Evolutionary conservation across 2,329 filamentous ascomycete species (phyloP).

Genomic region (Paecilomyces formosus): DNA sequence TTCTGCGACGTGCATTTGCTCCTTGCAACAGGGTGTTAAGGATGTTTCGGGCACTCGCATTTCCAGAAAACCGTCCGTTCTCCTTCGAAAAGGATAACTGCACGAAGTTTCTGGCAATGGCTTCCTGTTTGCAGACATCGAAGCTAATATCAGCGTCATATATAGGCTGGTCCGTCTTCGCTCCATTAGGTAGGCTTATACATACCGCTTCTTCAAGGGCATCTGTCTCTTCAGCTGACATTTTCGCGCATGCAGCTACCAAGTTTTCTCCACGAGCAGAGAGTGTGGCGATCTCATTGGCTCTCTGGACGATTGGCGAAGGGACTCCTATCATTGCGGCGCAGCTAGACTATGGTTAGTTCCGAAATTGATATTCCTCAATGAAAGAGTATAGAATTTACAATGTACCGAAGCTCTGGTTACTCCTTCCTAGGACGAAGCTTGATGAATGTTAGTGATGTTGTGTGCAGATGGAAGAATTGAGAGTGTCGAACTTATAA

Average conservation of each 20-base stretch:
- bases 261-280: slow-evolving; percentile 69
- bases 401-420: slow-evolving; percentile 74
- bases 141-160: background rate
- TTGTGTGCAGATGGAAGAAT: background rate
- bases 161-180: background rate
- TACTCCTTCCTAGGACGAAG: slow-evolving; percentile 57
- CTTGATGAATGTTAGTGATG: slow-evolving; percentile 18
- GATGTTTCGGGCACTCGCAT: background rate
- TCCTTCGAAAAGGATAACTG: slow-evolving; percentile 29
- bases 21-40: background rate
- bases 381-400: slow-evolving; percentile 17
- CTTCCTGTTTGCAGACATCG: slow-evolving; percentile 32
- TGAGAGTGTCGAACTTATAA: slow-evolving; percentile 48
- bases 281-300: slow-evolving; percentile 64
- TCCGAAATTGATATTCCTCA: slow-evolving; percentile 1
- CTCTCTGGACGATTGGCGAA: slow-evolving; percentile 61
- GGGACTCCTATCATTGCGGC: slow-evolving; percentile 83
- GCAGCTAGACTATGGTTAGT: slow-evolving; percentile 44
- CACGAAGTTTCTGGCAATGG: slow-evolving; percentile 53
- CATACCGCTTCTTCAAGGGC: slow-evolving; percentile 60
- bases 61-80: background rate
- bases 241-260: slow-evolving; percentile 59
- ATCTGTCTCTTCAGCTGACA: slow-evolving; percentile 57
- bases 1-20: background rate
- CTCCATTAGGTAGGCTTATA: slow-evolving; percentile 1